Base-by-base conservation (phyloP, 1,284 basidiomycete species). In the Puccinia triticina region DNA sequence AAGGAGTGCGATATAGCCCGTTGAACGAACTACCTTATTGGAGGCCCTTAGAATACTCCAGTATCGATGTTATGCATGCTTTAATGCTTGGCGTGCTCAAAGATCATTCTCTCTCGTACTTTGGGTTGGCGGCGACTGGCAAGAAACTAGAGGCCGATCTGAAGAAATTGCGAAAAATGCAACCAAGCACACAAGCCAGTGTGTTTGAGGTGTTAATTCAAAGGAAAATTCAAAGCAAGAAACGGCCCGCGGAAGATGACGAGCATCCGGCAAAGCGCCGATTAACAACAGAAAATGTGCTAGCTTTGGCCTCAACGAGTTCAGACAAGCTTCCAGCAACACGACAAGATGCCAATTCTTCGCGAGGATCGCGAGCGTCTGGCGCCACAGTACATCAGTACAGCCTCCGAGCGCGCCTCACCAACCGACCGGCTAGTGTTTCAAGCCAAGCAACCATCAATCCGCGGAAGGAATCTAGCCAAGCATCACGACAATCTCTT, bases 41-140 rank as follows among this genome's bases (percentile, higher is more conserved):
- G 75, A 55, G 48, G 32, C 75, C 75, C 29, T n/a, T n/a, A n/a
- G n/a, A n/a, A n/a, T n/a, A n/a, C n/a, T n/a, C n/a, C n/a, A n/a
- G n/a, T n/a, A n/a, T n/a, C n/a, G n/a, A n/a, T n/a, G n/a, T n/a
- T n/a, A n/a, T 77, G 57, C 75, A 77, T 59, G 57, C 55, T 32
- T 32, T 77, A 46, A 32, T 77, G 57, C 75, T 77, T 61, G 75
- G 75, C 16, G 46, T 77, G 34, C 29, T 46, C 10, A 77, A 77
- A 32, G 57, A 77, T 43, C 50, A 76, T 43, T 55, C 73, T 40
- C n/a, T 76, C 21, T 57, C 73, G 14, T 53, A 40, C 26, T 34
- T 57, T 18, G 50, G 50, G 29, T n/a, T 76, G 26, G 48, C 43
- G 8, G 34, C 48, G 8, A 34, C 73, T 16, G 73, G 73, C 12